These are phyloP conservation scores for Sequoiadendron giganteum DNA, from an alignment of 75 land plant species.

Conservation along the genomic window DNA sequence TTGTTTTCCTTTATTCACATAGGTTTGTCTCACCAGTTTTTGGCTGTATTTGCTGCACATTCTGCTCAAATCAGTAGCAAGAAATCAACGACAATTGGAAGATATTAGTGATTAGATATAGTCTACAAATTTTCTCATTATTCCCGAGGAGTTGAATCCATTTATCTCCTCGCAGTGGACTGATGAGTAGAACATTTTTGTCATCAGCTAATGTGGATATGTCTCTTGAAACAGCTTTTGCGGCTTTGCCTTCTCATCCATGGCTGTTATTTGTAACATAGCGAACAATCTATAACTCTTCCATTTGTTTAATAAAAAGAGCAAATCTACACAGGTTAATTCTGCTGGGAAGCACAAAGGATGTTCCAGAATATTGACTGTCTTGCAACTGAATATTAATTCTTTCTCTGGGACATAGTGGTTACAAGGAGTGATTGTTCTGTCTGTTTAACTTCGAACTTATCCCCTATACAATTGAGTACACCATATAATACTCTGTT, in stretches of 20 bases:
- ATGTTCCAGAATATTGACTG: not conserved
- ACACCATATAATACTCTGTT: not conserved
- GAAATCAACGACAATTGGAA: not conserved
- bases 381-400: not conserved
- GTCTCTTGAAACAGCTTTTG: not conserved
- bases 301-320: not conserved
- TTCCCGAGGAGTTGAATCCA: not conserved
- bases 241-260: not conserved
- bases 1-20: not conserved
- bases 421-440: not conserved
- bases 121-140: not conserved
- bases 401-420: not conserved
- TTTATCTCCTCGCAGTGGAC: slow-evolving; percentile 1
- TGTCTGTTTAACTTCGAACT: not conserved
- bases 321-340: not conserved
- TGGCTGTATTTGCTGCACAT: slow-evolving; percentile 7
- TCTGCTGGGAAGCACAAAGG: not conserved
- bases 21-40: not conserved
- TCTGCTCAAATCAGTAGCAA: slow-evolving; percentile 4
- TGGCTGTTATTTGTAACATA: slow-evolving; percentile 3
- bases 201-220: not conserved
- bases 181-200: not conserved
- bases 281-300: not conserved
- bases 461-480: not conserved
- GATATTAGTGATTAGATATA: not conserved